These are phyloP conservation scores for Tarenaya hassleriana DNA, from an alignment of 345 rosid genomes.

Conservation along the genomic window DNA sequence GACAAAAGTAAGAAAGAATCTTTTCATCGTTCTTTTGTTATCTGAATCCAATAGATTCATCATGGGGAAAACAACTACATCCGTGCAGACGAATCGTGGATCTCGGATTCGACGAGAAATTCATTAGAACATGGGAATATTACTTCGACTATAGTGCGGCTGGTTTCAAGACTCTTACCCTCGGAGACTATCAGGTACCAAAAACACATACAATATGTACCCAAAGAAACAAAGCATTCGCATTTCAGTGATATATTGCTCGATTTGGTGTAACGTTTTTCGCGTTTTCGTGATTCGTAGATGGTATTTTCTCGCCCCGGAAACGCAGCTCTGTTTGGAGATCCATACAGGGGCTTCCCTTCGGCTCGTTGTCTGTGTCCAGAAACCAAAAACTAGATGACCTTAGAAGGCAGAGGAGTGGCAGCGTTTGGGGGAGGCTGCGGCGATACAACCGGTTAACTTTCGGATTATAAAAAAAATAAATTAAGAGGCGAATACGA, in stretches of 20 bases:
- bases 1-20: constrained; percentile 39
- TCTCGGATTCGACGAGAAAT: constrained; percentile 70
- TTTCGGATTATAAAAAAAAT: no score
- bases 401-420: no score
- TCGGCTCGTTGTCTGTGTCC: constrained; percentile 16
- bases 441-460: no score
- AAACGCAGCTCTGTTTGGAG: constrained; percentile 40
- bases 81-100: constrained; percentile 48
- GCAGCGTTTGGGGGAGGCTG: no score
- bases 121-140: constrained; percentile 90
- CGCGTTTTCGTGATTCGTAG: constrained; percentile 24
- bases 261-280: constrained; percentile 1
- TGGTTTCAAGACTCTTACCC: constrained; percentile 66
- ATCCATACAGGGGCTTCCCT: constrained; percentile 44
- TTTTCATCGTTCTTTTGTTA: background rate
- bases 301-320: constrained; percentile 77
- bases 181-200: constrained; percentile 82
- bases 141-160: constrained; percentile 89
- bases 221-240: constrained; percentile 2
- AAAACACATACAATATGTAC: no score
- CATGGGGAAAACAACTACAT: background rate
- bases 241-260: background rate
- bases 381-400: no score
- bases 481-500: no score
- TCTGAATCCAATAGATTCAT: background rate